Base-by-base conservation (phyloP, 2,329 filamentous ascomycete species). In the Shiraia bambusicola region DNA sequence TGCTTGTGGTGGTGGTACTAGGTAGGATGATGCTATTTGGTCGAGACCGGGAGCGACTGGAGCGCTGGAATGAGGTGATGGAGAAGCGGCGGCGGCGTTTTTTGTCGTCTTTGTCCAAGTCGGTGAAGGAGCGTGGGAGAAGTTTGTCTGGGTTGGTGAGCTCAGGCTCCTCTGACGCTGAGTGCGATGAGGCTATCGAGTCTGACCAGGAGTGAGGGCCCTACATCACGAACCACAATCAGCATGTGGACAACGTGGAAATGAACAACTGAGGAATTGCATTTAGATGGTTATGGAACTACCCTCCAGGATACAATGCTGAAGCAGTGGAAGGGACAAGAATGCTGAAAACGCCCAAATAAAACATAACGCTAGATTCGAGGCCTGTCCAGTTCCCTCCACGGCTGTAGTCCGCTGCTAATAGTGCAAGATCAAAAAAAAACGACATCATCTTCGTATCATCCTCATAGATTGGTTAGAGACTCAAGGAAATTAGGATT, bases 401-500 rank as follows among this genome's bases (percentile, higher is more conserved):
- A 41, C 37, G 4, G 19, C 37, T 41, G 36, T 49, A 43, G 40
- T 24, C 34, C 28, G 46, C 35, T n/a, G 46, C 52, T 54, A 45
- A 44, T 44, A 42, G 19, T 29, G 26, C 37, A 42, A 44, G 43
- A 47, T 25, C 34, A 16, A 50, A 29, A 30, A 34, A 32, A 24
- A 27, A 37, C 44, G 38, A 22, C 17, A 27, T 34, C 39, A 29
- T 43, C 37, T 41, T 59, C 14, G 39, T 31, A 42, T 29, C 38
- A 41, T 40, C 42, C 31, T 53, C 42, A 19, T 12, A 43, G 39
- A 37, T 50, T 31, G 33, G 39, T 40, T 36, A 49, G 44, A 37
- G 52, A 31, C 45, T 30, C 48, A 63, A 67, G 61, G 70, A 79
- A 80, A 76, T 85, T 73, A 22, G 19, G 19, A 83, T 79, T 76